Base-by-base conservation (phyloP, 345 rosid species). In the Nasturtium officinale region DNA sequence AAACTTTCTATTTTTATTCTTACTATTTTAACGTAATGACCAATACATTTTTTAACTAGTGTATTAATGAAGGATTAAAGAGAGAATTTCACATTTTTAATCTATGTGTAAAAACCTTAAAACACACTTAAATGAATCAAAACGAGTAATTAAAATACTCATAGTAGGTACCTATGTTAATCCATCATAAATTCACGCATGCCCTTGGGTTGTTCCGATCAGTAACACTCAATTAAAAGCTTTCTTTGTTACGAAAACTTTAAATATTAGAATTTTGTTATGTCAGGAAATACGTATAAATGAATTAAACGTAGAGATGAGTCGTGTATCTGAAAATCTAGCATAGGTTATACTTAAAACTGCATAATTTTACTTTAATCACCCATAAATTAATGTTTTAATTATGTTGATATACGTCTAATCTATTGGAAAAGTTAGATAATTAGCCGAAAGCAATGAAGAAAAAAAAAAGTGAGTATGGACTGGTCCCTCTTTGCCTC, bases 381-480 rank as follows among this genome's bases (percentile, higher is more conserved):
- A 63, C 28, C 50, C 77, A 64, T 33, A 54, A 64, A 73, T 54
- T 72, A 64, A 73, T 53, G 61, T 25, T 25, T 48, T 38, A 48
- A 58, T 66, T 37, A 33, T 30, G 9, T 20, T 63, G 29, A 63
- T 35, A 21, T 18, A 54, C 38, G 55, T 64, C 65, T 73, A 73
- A 64, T 73, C 48, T 30, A n/a, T 59, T 20, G 1, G 5, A 26
- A 74, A 66, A 58, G 73, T n/a, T 1, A 48, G 78, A 67, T 48
- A 57, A 74, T 74, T 37, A 48, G 61, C 67, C 28, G 67, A 67
- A 74, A 74, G 61, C 54, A 74, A 66, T 7, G 33, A 37, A 33
- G 40, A 15, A 7, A n/a, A 52, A 23, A 33, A 69, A 69, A 69
- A 35, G 75, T 25, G 67, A 47, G 15, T 72, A 42, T 42, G 18